Percentiles rank a stretch among this genome's conserved stretches.
Evolutionary conservation across 2,329 filamentous ascomycete genomes (phyloP).

Genomic region (Niveomyces coronatus): DNA sequence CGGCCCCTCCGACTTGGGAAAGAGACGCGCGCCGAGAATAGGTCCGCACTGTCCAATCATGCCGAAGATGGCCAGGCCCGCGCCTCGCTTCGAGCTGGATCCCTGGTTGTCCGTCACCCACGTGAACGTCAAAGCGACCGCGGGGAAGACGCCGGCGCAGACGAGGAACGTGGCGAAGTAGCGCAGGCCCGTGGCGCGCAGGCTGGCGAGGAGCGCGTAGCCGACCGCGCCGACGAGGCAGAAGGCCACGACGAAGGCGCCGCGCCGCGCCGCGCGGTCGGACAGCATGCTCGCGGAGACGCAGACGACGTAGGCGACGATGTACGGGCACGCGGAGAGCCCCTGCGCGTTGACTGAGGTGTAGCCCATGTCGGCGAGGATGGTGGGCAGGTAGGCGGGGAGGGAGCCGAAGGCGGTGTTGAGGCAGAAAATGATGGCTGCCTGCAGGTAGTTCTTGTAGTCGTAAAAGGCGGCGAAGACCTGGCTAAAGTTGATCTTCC

Average conservation of each 20-base stretch:
- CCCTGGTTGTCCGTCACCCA: slow-evolving; percentile 65
- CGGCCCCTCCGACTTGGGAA: not conserved
- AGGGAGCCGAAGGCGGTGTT: slow-evolving; percentile 29
- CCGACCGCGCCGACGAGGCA: slow-evolving; percentile 49
- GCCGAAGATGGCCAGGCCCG: slow-evolving; percentile 39
- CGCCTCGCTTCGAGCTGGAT: slow-evolving; percentile 52
- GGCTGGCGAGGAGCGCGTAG: slow-evolving; percentile 54
- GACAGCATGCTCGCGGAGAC: slow-evolving; percentile 52
- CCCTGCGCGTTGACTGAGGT: slow-evolving; percentile 57
- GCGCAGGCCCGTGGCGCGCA: slow-evolving; percentile 30
- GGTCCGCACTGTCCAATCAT: slow-evolving; percentile 12
- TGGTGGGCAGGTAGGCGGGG: slow-evolving; percentile 54
- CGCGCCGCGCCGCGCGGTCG: slow-evolving; percentile 55
- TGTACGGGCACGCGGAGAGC: slow-evolving; percentile 60
- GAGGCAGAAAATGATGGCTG: slow-evolving; percentile 31
- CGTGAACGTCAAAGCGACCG: slow-evolving; percentile 57
- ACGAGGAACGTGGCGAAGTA: slow-evolving; percentile 39
- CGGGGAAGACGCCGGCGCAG: slow-evolving; percentile 45
- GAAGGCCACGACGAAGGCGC: slow-evolving; percentile 45
- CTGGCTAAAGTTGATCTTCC: slow-evolving; percentile 34
- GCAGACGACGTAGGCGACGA: slow-evolving; percentile 54
- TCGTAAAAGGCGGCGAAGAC: slow-evolving; percentile 35
- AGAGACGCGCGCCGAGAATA: not conserved
- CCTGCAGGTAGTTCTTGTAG: slow-evolving; percentile 39
- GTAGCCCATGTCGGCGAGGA: slow-evolving; percentile 58